Conservation (phyloP, 2,329 filamentous ascomycete species). For the Elsinoe australis region DNA sequence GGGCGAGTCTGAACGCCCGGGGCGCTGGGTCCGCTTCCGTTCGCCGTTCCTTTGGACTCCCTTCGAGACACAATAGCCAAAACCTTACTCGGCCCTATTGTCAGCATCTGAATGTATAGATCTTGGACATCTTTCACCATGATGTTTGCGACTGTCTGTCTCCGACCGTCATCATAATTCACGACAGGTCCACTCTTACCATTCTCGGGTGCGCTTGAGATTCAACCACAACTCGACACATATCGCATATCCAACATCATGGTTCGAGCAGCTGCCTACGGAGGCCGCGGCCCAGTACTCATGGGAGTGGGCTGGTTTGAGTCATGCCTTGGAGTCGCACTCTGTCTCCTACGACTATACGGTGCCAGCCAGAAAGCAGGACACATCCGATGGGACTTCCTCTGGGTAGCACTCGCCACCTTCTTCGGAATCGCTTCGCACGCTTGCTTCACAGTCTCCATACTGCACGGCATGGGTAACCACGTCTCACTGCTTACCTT, state of each 20-base stretch:
- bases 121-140: slow-evolving; percentile 5
- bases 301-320: slow-evolving; percentile 1
- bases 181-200: too few relatives aligned
- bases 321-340: not conserved
- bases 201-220: too few relatives aligned
- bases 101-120: not conserved
- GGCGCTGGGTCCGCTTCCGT: not conserved
- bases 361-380: slow-evolving; percentile 13
- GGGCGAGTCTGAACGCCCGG: too few relatives aligned
- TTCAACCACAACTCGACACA: too few relatives aligned
- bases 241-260: not conserved
- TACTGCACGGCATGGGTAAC: slow-evolving; percentile 8
- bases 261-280: slow-evolving; percentile 1
- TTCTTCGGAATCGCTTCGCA: slow-evolving; percentile 8
- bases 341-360: slow-evolving; percentile 3
- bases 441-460: slow-evolving; percentile 3
- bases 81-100: not conserved
- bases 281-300: not conserved
- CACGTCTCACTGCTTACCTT: slow-evolving; percentile 3
- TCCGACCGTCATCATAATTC: too few relatives aligned
- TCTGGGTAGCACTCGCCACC: slow-evolving; percentile 3
- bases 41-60: not conserved
- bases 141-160: too few relatives aligned
- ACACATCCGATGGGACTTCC: slow-evolving; percentile 11
- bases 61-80: not conserved